phyloP scores from a whole-genome alignment of 441 rosid species.

The Sinapis alba region DNA sequence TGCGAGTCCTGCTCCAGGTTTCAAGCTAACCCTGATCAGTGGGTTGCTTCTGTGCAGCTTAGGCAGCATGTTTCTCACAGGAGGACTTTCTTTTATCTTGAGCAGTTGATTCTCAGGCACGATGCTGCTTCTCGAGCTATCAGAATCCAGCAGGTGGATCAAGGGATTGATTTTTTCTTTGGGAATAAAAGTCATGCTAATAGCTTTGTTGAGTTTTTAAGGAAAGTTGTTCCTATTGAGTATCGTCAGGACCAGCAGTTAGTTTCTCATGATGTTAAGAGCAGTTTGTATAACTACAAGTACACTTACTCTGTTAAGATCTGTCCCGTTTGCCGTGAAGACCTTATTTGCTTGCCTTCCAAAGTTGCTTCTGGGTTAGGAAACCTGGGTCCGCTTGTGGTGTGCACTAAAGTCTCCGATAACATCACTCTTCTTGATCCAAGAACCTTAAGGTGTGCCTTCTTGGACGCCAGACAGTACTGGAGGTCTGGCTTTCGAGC shows the following conservation, averaged over 20 bases:
- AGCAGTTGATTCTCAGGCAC: conserved; percentile 76
- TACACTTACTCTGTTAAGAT: conserved; percentile 72
- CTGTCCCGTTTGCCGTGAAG: conserved; percentile 73
- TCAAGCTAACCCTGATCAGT: conserved; percentile 81
- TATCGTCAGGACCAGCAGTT: conserved; percentile 57
- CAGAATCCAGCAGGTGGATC: conserved; percentile 68
- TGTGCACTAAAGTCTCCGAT: conserved; percentile 71
- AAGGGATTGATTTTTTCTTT: conserved; percentile 83
- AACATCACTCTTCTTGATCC: conserved; percentile 71
- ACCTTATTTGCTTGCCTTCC: conserved; percentile 66
- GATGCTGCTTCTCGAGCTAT: conserved; percentile 69
- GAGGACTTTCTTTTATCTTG: conserved; percentile 70
- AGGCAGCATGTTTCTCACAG: conserved; percentile 81
- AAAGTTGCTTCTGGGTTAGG: conserved; percentile 60
- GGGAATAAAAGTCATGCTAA: conserved; percentile 67
- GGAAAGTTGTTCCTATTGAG: conserved; percentile 58
- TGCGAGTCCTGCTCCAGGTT: conserved; percentile 73
- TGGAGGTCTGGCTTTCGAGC: conserved; percentile 61
- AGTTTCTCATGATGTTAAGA: conserved; percentile 74
- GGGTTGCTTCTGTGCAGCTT: conserved; percentile 79
- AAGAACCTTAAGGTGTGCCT: conserved; percentile 52
- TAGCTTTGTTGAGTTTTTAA: conserved; percentile 63
- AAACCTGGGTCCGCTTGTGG: conserved; percentile 69
- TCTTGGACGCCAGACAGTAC: conserved; percentile 68
- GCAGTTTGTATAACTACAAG: conserved; percentile 67